Evolutionary conservation across 257 asterid species (phyloP).

Genomic region (Buddleja alternifolia): DNA sequence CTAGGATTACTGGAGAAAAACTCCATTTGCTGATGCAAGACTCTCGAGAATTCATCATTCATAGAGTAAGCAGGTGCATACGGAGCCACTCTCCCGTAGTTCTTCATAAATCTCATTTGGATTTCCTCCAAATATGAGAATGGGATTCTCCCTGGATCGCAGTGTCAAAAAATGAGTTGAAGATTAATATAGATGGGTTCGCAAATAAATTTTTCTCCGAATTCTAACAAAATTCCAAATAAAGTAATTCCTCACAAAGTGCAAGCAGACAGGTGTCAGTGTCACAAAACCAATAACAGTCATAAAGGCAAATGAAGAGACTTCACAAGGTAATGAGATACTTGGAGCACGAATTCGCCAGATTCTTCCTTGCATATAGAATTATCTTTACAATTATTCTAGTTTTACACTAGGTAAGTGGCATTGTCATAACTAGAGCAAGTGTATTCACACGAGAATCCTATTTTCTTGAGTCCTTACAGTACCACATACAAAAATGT

Average conservation of each 20-base stretch:
- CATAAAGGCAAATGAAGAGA: not conserved
- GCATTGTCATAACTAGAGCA: not conserved
- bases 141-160: constrained; percentile 84
- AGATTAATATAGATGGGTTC: not conserved
- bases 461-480: not conserved
- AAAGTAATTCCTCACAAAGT: not conserved
- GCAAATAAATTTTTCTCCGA: not conserved
- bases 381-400: not conserved
- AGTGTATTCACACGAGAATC: not conserved
- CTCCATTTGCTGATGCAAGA: constrained; percentile 99
- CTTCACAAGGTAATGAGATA: not conserved
- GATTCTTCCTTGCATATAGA: not conserved
- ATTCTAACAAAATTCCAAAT: constrained; percentile 5
- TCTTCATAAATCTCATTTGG: constrained; percentile 97
- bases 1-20: constrained; percentile 93
- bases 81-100: constrained; percentile 80
- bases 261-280: not conserved
- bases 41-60: constrained; percentile 99
- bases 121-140: constrained; percentile 94
- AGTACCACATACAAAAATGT: not conserved
- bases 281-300: not conserved
- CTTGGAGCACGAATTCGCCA: not conserved
- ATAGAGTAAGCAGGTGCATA: constrained; percentile 95
- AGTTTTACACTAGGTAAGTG: constrained; percentile 3
- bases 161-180: constrained; percentile 7